Conservation (phyloP, 495 filamentous ascomycete species). For the Immersiella caudata region DNA sequence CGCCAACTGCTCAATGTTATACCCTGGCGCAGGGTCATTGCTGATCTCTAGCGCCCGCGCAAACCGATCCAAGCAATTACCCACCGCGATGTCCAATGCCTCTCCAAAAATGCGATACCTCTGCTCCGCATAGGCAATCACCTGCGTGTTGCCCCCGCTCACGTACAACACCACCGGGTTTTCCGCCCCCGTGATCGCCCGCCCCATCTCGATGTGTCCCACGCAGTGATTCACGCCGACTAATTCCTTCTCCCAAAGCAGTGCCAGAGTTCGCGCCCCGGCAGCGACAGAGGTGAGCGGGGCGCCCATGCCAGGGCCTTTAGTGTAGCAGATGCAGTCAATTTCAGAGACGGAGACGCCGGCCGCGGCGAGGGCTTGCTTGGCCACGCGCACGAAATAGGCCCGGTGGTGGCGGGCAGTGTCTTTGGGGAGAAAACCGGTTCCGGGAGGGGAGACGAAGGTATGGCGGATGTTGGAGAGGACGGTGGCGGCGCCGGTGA, state of each 20-base stretch:
- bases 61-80: conserved; percentile 96
- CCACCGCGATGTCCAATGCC: conserved; percentile 94
- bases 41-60: conserved; percentile 85
- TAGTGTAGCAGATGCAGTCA: conserved; percentile 92
- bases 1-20: conserved; percentile 96
- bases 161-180: conserved; percentile 97
- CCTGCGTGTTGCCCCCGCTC: conserved; percentile 94
- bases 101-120: conserved; percentile 98
- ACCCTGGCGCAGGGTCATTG: conserved; percentile 95
- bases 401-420: conserved; percentile 88
- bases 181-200: conserved; percentile 85
- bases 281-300: conserved; percentile 88
- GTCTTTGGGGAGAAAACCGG: conserved; percentile 95
- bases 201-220: conserved; percentile 98
- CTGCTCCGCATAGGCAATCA: conserved; percentile 93
- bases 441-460: conserved; percentile 86
- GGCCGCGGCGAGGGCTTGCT: conserved; percentile 72
- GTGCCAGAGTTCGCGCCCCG: conserved; percentile 75
- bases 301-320: conserved; percentile 94
- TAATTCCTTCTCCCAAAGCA: conserved; percentile 85
- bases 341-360: conserved; percentile 64
- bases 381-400: conserved; percentile 80
- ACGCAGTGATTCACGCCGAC: conserved; percentile 98
- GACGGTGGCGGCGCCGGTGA: conserved; percentile 64
- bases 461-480: conserved; percentile 96